Conservation (phyloP, 805 yeast species). For the Diddensiella transvaalensis region DNA sequence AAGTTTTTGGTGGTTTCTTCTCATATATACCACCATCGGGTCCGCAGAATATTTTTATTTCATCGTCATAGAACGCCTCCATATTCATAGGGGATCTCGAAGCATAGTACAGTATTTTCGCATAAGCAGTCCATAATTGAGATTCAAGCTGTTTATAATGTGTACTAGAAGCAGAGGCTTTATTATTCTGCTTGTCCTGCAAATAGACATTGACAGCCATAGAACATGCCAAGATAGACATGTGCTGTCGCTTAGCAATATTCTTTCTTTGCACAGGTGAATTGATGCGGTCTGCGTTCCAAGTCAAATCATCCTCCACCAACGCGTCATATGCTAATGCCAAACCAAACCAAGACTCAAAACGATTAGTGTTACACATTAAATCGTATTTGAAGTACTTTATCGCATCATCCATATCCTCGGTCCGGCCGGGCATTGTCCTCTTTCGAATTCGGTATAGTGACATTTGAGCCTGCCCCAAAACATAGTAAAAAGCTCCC, state of each 20-base stretch:
- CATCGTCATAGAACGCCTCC: conserved; percentile 53
- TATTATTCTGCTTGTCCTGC: conserved; percentile 10
- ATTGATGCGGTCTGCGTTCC: conserved; percentile 83
- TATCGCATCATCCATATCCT: conserved; percentile 74
- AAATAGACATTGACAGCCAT: conserved; percentile 58
- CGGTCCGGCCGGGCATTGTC: conserved; percentile 73
- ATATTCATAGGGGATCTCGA: conserved; percentile 34
- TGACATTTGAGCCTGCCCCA: conserved; percentile 66
- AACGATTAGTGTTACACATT: conserved; percentile 57
- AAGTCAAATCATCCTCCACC: conserved; percentile 86
- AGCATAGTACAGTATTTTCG: conserved; percentile 48
- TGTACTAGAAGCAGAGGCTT: conserved; percentile 6
- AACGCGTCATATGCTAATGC: conserved; percentile 75
- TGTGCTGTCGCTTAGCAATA: conserved; percentile 65
- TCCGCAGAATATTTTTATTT: conserved; percentile 39
- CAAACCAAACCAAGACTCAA: conserved; percentile 82
- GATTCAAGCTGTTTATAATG: conserved; percentile 38
- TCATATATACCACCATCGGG: conserved; percentile 24
- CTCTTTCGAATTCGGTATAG: conserved; percentile 68
- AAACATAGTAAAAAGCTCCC: conserved; percentile 63
- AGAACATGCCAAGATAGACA: conserved; percentile 65
- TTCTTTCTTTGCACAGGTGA: conserved; percentile 53
- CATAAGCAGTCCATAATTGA: conserved; percentile 50
- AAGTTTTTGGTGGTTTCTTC: conserved; percentile 13
- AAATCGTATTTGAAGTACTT: conserved; percentile 64